Percentiles rank a stretch among this genome's conserved stretches.
Evolutionary conservation across 2,329 filamentous ascomycete genomes (phyloP).

Genomic region (Paraphoma chrysanthemicola): DNA sequence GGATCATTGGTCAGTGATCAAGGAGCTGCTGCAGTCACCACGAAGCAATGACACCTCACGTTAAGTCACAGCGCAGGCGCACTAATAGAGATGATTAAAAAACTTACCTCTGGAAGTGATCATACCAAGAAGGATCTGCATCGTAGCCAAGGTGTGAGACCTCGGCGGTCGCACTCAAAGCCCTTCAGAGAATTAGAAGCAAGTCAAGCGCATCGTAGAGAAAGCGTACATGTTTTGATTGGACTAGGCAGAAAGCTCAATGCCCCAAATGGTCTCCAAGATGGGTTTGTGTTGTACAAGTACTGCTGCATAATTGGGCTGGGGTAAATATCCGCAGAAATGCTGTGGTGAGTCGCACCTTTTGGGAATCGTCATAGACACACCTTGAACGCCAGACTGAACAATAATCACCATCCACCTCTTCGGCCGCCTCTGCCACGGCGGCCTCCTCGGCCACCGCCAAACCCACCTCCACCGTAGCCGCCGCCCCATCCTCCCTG

Average conservation of each 20-base stretch:
- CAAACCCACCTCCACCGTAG: conserved; percentile 24
- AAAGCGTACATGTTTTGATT: conserved; percentile 44
- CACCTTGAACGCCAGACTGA: conserved; percentile 44
- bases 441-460: conserved; percentile 35
- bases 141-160: background rate
- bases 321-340: conserved; percentile 26
- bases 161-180: conserved; percentile 20
- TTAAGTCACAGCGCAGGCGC: background rate
- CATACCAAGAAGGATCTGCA: background rate
- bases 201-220: conserved; percentile 34
- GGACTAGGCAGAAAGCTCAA: conserved; percentile 34
- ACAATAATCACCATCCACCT: conserved; percentile 36
- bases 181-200: conserved; percentile 42
- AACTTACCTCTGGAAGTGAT: background rate
- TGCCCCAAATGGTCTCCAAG: conserved; percentile 15
- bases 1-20: too few relatives aligned
- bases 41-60: too few relatives aligned
- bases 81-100: background rate
- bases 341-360: conserved; percentile 42
- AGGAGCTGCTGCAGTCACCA: too few relatives aligned
- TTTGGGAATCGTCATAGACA: conserved; percentile 42
- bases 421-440: conserved; percentile 25
- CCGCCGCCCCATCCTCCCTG: conserved; percentile 30
- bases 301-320: conserved; percentile 17
- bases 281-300: conserved; percentile 34